Conservation (phyloP, 176 grass and related monocot genomes). For the Bromus sterilis region DNA sequence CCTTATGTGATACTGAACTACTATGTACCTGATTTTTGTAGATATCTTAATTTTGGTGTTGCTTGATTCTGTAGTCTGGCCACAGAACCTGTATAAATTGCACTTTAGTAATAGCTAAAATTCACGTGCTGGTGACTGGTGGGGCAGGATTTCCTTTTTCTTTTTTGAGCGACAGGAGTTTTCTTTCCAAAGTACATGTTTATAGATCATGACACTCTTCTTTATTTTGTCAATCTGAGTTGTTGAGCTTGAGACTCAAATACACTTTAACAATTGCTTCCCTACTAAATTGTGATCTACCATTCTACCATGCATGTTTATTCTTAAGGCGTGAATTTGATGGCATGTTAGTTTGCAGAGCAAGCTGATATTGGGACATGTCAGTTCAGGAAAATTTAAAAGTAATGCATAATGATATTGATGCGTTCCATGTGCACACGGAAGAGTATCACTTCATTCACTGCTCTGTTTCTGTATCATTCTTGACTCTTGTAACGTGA, state of each 20-base stretch:
- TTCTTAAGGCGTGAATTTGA: neutral
- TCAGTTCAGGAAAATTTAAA: neutral
- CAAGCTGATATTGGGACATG: constrained; percentile 8
- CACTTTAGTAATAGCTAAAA: neutral
- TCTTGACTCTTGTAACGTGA: neutral
- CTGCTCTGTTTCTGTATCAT: neutral
- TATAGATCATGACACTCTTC: neutral
- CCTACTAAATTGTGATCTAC: neutral
- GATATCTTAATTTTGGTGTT: neutral
- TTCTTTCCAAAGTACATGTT: neutral
- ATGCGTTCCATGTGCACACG: neutral
- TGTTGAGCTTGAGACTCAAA: constrained; percentile 6
- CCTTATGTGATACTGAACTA: neutral
- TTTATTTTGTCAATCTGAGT: neutral
- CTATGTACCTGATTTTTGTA: neutral
- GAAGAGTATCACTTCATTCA: neutral
- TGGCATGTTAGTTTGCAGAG: constrained; percentile 16
- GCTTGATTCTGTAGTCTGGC: neutral
- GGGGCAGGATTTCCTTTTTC: neutral
- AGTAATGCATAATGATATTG: neutral
- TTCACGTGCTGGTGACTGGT: neutral
- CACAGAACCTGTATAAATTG: neutral
- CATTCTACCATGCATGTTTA: neutral
- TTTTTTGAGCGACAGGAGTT: neutral
- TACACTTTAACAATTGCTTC: neutral